Percentiles rank a stretch among this genome's conserved stretches.
These are phyloP conservation scores for Calocera cornea DNA, from an alignment of 768 basidiomycete species.

Conservation along the genomic window DNA sequence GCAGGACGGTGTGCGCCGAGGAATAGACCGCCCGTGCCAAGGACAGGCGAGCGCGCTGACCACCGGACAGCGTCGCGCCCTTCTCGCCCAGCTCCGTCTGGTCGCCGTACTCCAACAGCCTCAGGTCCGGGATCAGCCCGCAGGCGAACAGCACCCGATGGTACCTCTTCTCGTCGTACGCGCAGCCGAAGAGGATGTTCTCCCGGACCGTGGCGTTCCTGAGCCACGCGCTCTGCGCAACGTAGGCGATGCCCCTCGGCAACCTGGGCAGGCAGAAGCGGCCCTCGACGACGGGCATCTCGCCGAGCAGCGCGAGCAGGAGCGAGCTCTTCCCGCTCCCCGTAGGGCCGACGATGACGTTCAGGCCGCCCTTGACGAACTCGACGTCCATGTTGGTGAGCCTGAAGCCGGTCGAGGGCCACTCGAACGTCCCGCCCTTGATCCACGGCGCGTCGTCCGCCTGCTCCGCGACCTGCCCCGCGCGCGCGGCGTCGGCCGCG, in stretches of 20 bases:
- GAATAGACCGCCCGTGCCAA: conserved; percentile 74
- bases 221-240: conserved; percentile 37
- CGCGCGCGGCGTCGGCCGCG: not conserved
- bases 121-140: conserved; percentile 55
- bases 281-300: conserved; percentile 25
- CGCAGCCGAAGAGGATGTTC: conserved; percentile 63
- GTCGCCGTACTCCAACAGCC: conserved; percentile 61
- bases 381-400: conserved; percentile 43
- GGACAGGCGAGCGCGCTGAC: conserved; percentile 59
- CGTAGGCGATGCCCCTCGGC: conserved; percentile 2
- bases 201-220: conserved; percentile 71
- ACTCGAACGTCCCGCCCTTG: not conserved
- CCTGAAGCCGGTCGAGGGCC: conserved; percentile 26
- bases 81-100: conserved; percentile 62
- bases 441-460: not conserved
- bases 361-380: conserved; percentile 46
- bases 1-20: conserved; percentile 21
- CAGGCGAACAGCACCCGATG: conserved; percentile 58
- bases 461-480: not conserved
- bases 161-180: conserved; percentile 51
- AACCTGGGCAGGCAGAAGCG: conserved; percentile 6
- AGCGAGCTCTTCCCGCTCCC: conserved; percentile 59
- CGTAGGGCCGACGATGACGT: conserved; percentile 50
- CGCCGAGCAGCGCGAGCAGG: conserved; percentile 51
- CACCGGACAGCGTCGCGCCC: conserved; percentile 61